These are phyloP conservation scores for Leishmania tarentolae DNA, from an alignment of 208 protist genomes.

Conservation along the genomic window DNA sequence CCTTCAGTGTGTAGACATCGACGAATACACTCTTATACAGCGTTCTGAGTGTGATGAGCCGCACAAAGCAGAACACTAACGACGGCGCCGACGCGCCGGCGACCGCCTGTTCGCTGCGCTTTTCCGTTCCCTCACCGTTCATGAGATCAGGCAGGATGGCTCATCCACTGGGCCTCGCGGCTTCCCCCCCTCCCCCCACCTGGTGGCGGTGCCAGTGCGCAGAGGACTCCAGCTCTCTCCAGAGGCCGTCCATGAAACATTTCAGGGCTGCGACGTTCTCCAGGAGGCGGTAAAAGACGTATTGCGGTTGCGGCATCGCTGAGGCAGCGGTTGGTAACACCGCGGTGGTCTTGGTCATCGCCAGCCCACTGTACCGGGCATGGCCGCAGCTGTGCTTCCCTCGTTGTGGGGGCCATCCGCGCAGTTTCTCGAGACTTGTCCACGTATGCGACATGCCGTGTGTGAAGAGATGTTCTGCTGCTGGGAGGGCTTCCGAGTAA, in stretches of 20 bases:
- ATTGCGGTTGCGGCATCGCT: not conserved
- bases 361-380: not conserved
- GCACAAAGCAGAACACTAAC: not conserved
- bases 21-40: slow-evolving; percentile 35
- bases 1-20: slow-evolving; percentile 8
- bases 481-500: slow-evolving; percentile 46
- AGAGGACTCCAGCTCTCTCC: slow-evolving; percentile 7
- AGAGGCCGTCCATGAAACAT: slow-evolving; percentile 15
- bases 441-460: slow-evolving; percentile 3
- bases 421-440: slow-evolving; percentile 13
- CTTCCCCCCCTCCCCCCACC: no score
- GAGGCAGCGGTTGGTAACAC: not conserved
- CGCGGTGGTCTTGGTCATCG: not conserved
- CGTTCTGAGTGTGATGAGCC: slow-evolving; percentile 26
- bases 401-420: not conserved
- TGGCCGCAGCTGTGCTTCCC: not conserved
- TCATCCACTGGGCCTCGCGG: not conserved
- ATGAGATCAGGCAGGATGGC: not conserved
- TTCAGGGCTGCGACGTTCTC: slow-evolving; percentile 24
- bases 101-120: not conserved
- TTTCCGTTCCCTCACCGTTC: not conserved
- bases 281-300: slow-evolving; percentile 14
- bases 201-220: not conserved
- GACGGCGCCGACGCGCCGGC: not conserved
- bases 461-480: slow-evolving; percentile 25